A percentile compares a stretch with the other conserved stretches of the same genome.
phyloP scores from a whole-genome alignment of 345 rosid genomes.

The Triadica sebifera region DNA sequence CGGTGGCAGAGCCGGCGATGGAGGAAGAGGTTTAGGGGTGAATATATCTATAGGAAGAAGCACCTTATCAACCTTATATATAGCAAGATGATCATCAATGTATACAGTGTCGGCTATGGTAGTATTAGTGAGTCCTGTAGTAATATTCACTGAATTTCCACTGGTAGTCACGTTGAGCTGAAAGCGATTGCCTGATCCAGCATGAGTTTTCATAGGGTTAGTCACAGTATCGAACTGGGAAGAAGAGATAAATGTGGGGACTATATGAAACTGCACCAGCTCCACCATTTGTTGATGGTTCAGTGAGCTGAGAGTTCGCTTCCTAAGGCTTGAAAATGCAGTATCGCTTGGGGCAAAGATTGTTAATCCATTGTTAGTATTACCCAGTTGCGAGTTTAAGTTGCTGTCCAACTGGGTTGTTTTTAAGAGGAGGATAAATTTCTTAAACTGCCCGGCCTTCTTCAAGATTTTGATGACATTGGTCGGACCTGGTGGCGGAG shows the following conservation, averaged over 20 bases:
- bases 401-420: slow-evolving; percentile 27
- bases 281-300: slow-evolving; percentile 28
- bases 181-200: slow-evolving; percentile 29
- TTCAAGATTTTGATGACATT: slow-evolving; percentile 50
- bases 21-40: slow-evolving; percentile 21
- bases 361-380: slow-evolving; percentile 22
- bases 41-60: slow-evolving; percentile 34
- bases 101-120: slow-evolving; percentile 29
- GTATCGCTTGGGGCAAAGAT: slow-evolving; percentile 28
- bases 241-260: slow-evolving; percentile 30
- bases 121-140: slow-evolving; percentile 34
- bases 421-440: slow-evolving; percentile 17
- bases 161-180: slow-evolving; percentile 31
- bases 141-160: slow-evolving; percentile 15
- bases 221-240: slow-evolving; percentile 41
- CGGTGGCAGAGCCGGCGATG: slow-evolving; percentile 3
- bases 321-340: slow-evolving; percentile 24
- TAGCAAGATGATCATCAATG: slow-evolving; percentile 30
- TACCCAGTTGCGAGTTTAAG: slow-evolving; percentile 18
- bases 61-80: slow-evolving; percentile 38
- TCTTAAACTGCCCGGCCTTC: slow-evolving; percentile 22
- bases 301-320: slow-evolving; percentile 16
- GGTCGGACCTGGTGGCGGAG: slow-evolving; percentile 42
- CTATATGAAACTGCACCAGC: slow-evolving; percentile 39
- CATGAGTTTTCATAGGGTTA: slow-evolving; percentile 41